Conservation (phyloP, 2,329 filamentous ascomycete species). For the Colletotrichum sp. region DNA sequence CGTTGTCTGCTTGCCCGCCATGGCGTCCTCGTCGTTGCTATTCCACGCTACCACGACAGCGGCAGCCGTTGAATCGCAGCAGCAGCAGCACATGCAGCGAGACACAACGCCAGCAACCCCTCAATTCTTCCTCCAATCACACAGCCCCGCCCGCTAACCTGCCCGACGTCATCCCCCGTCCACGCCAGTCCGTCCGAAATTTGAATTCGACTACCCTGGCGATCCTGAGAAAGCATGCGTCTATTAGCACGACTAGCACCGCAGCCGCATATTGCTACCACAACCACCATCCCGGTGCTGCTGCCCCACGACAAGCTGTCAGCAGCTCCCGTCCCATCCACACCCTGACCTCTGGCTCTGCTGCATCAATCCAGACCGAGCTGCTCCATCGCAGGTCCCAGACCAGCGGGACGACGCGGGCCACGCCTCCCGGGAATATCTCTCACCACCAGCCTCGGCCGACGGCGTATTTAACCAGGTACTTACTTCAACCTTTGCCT, state of each 20-base stretch:
- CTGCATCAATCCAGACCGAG: background rate
- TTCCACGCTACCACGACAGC: too few species aligned
- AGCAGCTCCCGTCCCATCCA: background rate
- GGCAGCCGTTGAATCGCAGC: background rate
- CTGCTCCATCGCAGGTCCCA: background rate
- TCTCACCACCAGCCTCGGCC: background rate
- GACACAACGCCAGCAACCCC: slow-evolving; percentile 5
- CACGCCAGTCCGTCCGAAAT: slow-evolving; percentile 14
- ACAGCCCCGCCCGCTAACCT: background rate
- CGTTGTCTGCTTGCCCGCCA: background rate
- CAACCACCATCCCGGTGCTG: background rate
- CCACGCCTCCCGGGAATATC: background rate
- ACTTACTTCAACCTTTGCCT: background rate
- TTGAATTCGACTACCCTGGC: background rate
- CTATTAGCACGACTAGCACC: background rate
- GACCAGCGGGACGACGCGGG: background rate
- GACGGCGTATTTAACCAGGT: slow-evolving; percentile 8
- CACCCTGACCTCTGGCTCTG: background rate
- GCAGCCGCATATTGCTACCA: background rate
- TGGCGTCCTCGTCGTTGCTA: too few species aligned
- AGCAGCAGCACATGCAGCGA: background rate
- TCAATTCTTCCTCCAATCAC: slow-evolving; percentile 24
- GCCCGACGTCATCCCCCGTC: slow-evolving; percentile 23
- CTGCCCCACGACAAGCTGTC: background rate
- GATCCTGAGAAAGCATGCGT: background rate